Evolutionary conservation across 768 basidiomycete genomes (phyloP), one percentile per base, ranked within the genome.

Genomic region (Xanthoconium purpureum): DNA sequence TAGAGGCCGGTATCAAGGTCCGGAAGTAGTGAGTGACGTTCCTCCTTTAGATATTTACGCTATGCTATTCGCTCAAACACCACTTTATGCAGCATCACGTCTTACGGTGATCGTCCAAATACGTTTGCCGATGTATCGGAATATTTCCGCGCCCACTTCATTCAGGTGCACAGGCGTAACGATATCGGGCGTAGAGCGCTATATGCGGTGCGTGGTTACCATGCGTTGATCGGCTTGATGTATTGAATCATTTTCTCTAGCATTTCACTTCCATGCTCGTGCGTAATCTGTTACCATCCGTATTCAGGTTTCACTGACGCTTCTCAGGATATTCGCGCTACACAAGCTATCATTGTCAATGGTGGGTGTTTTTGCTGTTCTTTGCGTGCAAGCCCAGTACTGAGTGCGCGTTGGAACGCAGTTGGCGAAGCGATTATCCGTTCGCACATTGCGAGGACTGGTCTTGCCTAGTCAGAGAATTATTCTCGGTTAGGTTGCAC

Each of bases 131-230:
- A 80, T 18, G 90, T 86, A 15, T 80, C 89, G 37, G 80, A 84
- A 48, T 92, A 93, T 63, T 92, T 93, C 76, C 82, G 83, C n/a
- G 81, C 86, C n/a, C 91, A 92, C 68, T 93, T 93, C 65, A 73
- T 84, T 29, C 87, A 89, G 59, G 84, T 84, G 12, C 88, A 92
- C 68, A 79, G 81, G 63, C 79, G 81, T 60, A 84, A 85, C 57
- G 87, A 89, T 64, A 71, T 74, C 32, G 77, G 78, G 17, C 77
- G 77, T 54, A 79, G 89, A 43, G 78, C 78, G 47, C 74, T 91
- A 17, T 90, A 84, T 66, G 78, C 83, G 46, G 86, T 88, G 63
- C 69, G 86, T 81, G 7, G 48, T 53, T 20, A 43, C 49, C 37
- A n/a, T n/a, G 20, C 18, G 20, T 36, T 47, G 29, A 54, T 47